Evolutionary conservation across 192 early-diverging fungal genomes (phyloP), one percentile per base, ranked within the genome.

Genomic region (Mortierella alpina): DNA sequence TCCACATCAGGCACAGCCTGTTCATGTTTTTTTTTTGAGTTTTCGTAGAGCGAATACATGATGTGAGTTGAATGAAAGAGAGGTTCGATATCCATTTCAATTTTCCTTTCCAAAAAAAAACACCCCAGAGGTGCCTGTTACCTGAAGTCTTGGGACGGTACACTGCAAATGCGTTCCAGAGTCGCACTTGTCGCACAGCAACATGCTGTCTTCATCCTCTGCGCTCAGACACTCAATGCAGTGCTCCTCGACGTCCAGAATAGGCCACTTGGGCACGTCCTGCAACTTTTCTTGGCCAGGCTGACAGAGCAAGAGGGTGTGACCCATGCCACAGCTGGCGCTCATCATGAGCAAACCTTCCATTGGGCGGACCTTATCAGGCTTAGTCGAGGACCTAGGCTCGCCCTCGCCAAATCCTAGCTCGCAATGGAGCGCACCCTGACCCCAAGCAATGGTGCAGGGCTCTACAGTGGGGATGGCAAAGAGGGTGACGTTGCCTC

Each of bases 101-200:
- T n/a, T n/a, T n/a, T n/a, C n/a, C n/a, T n/a, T n/a, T n/a, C n/a
- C 50, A 51, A 51, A 11, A 11, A 51, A n/a, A 15, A 13, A 47
- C 4, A 65, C n/a, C n/a, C n/a, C n/a, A 54, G 1, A 42, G 20
- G 31, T 42, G 17, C 45, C 46, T 8, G 10, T 58, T 63, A 76
- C 82, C 70, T 84, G 72, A 31, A 87, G 72, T 70, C 75, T 61
- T 10, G 86, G 86, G 0, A 79, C 70, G 31, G 84, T 83, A 66
- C 86, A 87, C 10, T 83, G 71, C 46, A 83, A 65, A 70, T 87
- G 86, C 17, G 77, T 77, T 41, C 82, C 73, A 18, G 68, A 74
- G 68, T 87, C 86, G 50, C 86, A 87, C 72, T 85, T 85, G 45
- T 87, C 86, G 50, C 86, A 87, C 15, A 87, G 61, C 10, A 87